Base-by-base conservation (phyloP, 768 basidiomycete genomes). In the Lactarius vividus region DNA sequence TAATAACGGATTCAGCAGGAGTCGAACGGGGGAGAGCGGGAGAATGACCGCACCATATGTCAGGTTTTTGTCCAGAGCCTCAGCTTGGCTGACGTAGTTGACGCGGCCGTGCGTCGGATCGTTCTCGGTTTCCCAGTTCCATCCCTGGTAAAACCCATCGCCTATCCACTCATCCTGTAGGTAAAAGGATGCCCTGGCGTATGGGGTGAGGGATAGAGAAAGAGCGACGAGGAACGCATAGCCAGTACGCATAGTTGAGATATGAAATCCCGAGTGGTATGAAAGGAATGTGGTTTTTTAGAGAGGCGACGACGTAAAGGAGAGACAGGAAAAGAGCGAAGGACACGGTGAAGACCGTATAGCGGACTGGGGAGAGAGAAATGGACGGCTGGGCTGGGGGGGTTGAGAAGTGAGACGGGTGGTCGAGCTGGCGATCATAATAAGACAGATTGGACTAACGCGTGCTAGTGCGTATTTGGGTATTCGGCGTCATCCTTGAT, bases 31-130 rank as follows among this genome's bases (percentile, higher is more conserved):
- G 5, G 18, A 42, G 5, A 6, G n/a, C 9, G n/a, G n/a, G 49
- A 13, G 6, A 28, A 52, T 23, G 23, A 20, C 9, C 78, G 31
- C 54, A 84, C 85, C 83, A 62, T 73, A 81, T 9, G 85, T 76
- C 33, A 87, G 76, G 63, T 82, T 83, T 1, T 72, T 71, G 0
- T 60, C 20, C n/a, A 76, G 57, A 0, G 86, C 83, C 2, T 80
- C 79, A n/a, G 67, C 59, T 69, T 77, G 68, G 66, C 82, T 77
- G 33, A 87, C 78, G 66, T 85, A 88, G 74, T 87, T 83, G 64
- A 86, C 84, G 58, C 83, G 76, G 23, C 87, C 87, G 67, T 87
- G 83, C 0, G 87, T 88, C 20, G 85, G 86, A 71, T 88, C 87
- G 63, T 80, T 70, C 35, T 73, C 62, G 9, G 80, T 81, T 67